Evolutionary conservation across 352 stramenopile species (phyloP).

Genomic region (Phytophthora boehmeriae): DNA sequence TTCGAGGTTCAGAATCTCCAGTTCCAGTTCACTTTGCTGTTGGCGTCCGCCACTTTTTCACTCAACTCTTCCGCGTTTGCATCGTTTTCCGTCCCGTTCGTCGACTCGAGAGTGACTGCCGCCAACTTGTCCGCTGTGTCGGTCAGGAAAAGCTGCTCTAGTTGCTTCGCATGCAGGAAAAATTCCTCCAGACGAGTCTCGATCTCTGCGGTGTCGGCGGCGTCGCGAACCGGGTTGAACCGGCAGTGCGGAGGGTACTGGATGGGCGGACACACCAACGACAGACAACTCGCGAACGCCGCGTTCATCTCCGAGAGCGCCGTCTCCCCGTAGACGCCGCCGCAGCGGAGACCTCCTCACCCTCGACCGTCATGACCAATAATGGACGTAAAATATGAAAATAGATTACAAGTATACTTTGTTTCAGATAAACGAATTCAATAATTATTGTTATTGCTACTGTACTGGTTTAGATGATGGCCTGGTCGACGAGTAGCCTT

Average conservation of each 20-base stretch:
- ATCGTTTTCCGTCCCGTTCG: constrained; percentile 3
- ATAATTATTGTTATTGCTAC: constrained; percentile 5
- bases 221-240: constrained; percentile 85
- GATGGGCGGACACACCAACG: constrained; percentile 78
- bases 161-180: constrained; percentile 83
- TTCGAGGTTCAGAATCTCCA: constrained; percentile 79
- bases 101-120: constrained; percentile 16
- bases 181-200: constrained; percentile 74
- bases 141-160: constrained; percentile 77
- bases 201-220: constrained; percentile 77
- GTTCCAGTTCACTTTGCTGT: constrained; percentile 64
- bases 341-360: constrained; percentile 1
- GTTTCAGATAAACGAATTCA: background rate
- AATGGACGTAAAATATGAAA: constrained; percentile 5
- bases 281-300: constrained; percentile 74
- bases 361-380: constrained; percentile 39
- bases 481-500: constrained; percentile 58
- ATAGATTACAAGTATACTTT: constrained; percentile 2
- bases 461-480: constrained; percentile 23
- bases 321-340: constrained; percentile 33
- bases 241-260: constrained; percentile 85
- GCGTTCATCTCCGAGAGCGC: constrained; percentile 76
- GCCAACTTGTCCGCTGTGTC: constrained; percentile 24
- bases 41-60: constrained; percentile 7
- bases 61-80: background rate